Conservation (phyloP, 495 filamentous ascomycete genomes). For the Lichina pygmaea region DNA sequence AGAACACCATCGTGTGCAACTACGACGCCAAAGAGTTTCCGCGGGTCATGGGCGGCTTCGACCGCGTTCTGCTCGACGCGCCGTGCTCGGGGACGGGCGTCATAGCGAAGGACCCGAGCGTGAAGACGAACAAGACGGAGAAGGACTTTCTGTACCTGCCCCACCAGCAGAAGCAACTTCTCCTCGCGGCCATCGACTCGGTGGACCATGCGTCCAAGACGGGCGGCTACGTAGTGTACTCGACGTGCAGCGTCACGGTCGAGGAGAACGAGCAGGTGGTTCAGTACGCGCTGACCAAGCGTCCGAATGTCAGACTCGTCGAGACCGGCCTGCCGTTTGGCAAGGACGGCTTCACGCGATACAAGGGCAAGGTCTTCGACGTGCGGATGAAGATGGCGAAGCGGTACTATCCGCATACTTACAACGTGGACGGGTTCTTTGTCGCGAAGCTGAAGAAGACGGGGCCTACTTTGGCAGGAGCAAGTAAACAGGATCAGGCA, state of each 20-base stretch:
- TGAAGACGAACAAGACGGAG: slow-evolving; percentile 94
- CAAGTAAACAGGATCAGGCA: slow-evolving; percentile 11
- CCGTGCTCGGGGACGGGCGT: slow-evolving; percentile 69
- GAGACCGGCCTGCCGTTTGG: slow-evolving; percentile 86
- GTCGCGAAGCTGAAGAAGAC: slow-evolving; percentile 92
- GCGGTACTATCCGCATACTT: slow-evolving; percentile 78
- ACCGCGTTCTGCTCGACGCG: slow-evolving; percentile 56
- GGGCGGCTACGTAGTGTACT: slow-evolving; percentile 85
- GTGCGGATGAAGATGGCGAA: slow-evolving; percentile 60
- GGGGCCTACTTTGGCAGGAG: slow-evolving; percentile 36
- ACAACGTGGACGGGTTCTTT: slow-evolving; percentile 97
- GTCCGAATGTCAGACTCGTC: slow-evolving; percentile 81
- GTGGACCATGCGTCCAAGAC: slow-evolving; percentile 66
- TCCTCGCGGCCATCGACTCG: slow-evolving; percentile 82
- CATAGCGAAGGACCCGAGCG: slow-evolving; percentile 78
- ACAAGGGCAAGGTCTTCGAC: slow-evolving; percentile 73
- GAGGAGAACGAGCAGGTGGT: slow-evolving; percentile 90
- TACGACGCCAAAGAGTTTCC: slow-evolving; percentile 85
- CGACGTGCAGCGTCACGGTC: slow-evolving; percentile 73
- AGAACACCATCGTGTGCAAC: slow-evolving; percentile 85
- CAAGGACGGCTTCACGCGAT: slow-evolving; percentile 66
- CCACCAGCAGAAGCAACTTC: slow-evolving; percentile 78
- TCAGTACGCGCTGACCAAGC: slow-evolving; percentile 67
- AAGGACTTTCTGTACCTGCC: slow-evolving; percentile 78
- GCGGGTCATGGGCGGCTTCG: slow-evolving; percentile 81